These are phyloP conservation scores for Emergomyces africanus DNA, from an alignment of 2,329 filamentous ascomycete species.

Conservation along the genomic window DNA sequence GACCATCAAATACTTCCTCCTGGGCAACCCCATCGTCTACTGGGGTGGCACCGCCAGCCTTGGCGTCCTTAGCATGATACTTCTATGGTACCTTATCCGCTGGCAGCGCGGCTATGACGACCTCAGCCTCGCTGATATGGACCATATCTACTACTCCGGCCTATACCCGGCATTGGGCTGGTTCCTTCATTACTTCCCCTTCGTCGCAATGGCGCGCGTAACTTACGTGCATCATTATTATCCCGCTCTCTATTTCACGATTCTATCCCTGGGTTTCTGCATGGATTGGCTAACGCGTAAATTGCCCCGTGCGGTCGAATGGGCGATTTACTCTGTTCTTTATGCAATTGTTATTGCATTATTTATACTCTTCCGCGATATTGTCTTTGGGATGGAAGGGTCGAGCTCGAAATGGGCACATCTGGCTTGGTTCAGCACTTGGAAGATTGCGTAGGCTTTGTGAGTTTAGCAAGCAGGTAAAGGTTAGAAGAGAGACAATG, in stretches of 20 bases:
- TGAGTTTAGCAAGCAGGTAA: background rate
- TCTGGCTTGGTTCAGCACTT: constrained; percentile 84
- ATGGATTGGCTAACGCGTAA: constrained; percentile 69
- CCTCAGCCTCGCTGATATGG: constrained; percentile 65
- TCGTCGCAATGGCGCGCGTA: constrained; percentile 94
- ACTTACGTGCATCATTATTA: constrained; percentile 99
- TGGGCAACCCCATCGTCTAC: constrained; percentile 92
- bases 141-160: constrained; percentile 88
- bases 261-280: constrained; percentile 77
- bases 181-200: constrained; percentile 93
- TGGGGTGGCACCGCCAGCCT: constrained; percentile 82
- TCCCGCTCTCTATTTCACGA: constrained; percentile 93
- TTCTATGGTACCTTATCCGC: constrained; percentile 75
- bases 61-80: constrained; percentile 55
- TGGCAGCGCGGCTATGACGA: constrained; percentile 94
- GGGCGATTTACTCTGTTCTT: constrained; percentile 56
- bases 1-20: constrained; percentile 94
- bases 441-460: constrained; percentile 63
- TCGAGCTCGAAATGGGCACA: constrained; percentile 72
- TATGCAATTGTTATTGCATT: constrained; percentile 66
- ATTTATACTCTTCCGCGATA: constrained; percentile 81
- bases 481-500: background rate
- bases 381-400: constrained; percentile 94
- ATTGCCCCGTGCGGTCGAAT: constrained; percentile 51
- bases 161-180: constrained; percentile 87